Base-by-base conservation (phyloP, 176 grass and related monocot genomes). In the Oryza rufipogon region DNA sequence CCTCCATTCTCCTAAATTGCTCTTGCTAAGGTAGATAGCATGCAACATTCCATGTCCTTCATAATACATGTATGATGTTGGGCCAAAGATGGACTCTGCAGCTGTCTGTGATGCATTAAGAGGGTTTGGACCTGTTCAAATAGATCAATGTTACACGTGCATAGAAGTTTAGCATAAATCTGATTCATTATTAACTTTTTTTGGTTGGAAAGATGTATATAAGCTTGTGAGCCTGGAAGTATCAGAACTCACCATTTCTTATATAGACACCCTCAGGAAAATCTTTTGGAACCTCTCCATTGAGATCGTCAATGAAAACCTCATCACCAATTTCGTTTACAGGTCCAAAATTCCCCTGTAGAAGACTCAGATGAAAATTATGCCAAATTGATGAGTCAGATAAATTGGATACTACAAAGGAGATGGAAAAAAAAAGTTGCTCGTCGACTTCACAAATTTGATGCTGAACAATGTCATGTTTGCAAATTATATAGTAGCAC, bases 221-320 rank as follows among this genome's bases (percentile, higher is more conserved):
- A n/a, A 65, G 34, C 12, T 71, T 25, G 71, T 34, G 36, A 66
- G 25, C 15, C 11, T 56, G 20, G 42, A 78, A 14, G 17, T 28
- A 71, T 5, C 7, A 28, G 38, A 74, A 5, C 36, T 71, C 51
- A 85, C 83, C 83, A 25, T 85, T 85, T 78, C 83, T 85, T 23
- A 85, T 83, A 65, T 85, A 85, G 52, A 56, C 52, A 33, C 83
- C 75, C 51, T 85, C 67, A 8, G 83, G 83, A 61, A 85, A 85
- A 72, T 79, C 83, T 71, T 22, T 19, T 0, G 67, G 83, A 22
- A 85, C 51, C 39, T 72, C 38, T 11, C 75, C 75, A 0, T 71
- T 9, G 9, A 85, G 19, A 38, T 38, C 1, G 0, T 64, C 4
- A 11, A 85, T 51, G 11, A 79, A 26, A 79, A 85, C 38, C 54